Evolutionary conservation across 208 protist genomes (phyloP), one percentile per base, ranked within the genome.

Genomic region (Zelonia costaricensis): DNA sequence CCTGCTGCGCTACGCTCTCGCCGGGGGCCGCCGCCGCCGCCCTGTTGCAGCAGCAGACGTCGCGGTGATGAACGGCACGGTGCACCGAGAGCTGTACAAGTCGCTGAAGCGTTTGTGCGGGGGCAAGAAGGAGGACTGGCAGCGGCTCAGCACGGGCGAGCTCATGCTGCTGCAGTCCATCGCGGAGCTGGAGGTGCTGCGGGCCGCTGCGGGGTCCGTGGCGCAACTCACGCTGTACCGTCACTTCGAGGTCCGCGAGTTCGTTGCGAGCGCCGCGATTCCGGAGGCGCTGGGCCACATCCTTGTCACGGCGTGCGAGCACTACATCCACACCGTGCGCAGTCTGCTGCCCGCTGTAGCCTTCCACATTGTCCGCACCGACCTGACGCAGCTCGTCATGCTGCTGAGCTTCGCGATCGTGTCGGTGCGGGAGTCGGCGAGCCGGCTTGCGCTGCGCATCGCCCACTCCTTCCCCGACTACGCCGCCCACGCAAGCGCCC

Each of bases 201-300:
- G 85, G 9, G 85, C 81, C 1, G 78, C 84, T 0, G 74, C 81
- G 25, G 80, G 85, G 28, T 86, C 80, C 8, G 86, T 95, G 48
- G 78, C 83, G 9, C 82, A 88, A 42, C 68, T 95, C 15, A 81
- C 86, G 18, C 71, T 86, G 13, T 92, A 92, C 65, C 74, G 81
- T 47, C 78, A 88, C 44, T 91, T 90, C 66, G 85, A 95, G 59
- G 71, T 91, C 30, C 71, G 84, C 22, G 89, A 92, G 71, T 92
- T 91, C 65, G 83, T 92, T 20, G 84, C 88, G 16, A 85, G 80
- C 53, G 68, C 69, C 5, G 64, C 78, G 10, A 78, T 92, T n/a
- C 67, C 63, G 45, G 56, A 55, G 1, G 72, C 63, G 18, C 52
- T 92, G 18, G 40, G 52, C 16, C 23, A 77, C 57, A 76, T 85